A percentile compares a stretch with the other conserved stretches of the same genome.
Evolutionary conservation across 169 alveolate genomes (phyloP).

Genomic region (Eimeria tenella): DNA sequence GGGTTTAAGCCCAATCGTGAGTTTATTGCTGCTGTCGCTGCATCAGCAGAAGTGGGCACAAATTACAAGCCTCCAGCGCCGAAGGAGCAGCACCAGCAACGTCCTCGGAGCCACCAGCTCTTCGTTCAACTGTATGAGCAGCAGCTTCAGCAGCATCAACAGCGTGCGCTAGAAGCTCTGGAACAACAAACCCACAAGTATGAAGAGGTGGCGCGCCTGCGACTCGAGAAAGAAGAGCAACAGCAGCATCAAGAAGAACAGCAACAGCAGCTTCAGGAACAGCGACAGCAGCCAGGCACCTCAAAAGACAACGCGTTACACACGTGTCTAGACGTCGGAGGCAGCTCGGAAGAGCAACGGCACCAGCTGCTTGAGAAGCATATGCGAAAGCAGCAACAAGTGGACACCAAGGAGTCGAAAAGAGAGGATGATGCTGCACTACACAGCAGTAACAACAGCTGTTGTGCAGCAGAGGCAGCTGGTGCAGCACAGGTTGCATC

Average conservation of each 20-base stretch:
- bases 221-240: conserved; percentile 31
- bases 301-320: not conserved
- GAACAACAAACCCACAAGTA: conserved; percentile 43
- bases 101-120: conserved; percentile 45
- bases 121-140: conserved; percentile 64
- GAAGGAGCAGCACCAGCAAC: conserved; percentile 65
- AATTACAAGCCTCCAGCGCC: conserved; percentile 10
- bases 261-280: conserved; percentile 24
- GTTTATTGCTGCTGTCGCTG: conserved; percentile 70
- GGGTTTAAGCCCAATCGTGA: conserved; percentile 68
- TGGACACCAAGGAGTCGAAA: not conserved
- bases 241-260: conserved; percentile 33
- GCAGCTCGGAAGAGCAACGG: not conserved
- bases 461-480: not conserved
- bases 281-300: conserved; percentile 22
- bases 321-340: not conserved
- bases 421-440: conserved; percentile 18
- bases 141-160: conserved; percentile 72
- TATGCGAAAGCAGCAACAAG: conserved; percentile 10
- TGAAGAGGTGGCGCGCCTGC: conserved; percentile 31
- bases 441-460: conserved; percentile 21
- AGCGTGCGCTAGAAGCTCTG: not conserved
- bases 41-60: conserved; percentile 42
- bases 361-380: conserved; percentile 59
- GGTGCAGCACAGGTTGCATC: not conserved